Base-by-base conservation (phyloP, 495 filamentous ascomycete genomes). In the Venustampulla echinocandica region DNA sequence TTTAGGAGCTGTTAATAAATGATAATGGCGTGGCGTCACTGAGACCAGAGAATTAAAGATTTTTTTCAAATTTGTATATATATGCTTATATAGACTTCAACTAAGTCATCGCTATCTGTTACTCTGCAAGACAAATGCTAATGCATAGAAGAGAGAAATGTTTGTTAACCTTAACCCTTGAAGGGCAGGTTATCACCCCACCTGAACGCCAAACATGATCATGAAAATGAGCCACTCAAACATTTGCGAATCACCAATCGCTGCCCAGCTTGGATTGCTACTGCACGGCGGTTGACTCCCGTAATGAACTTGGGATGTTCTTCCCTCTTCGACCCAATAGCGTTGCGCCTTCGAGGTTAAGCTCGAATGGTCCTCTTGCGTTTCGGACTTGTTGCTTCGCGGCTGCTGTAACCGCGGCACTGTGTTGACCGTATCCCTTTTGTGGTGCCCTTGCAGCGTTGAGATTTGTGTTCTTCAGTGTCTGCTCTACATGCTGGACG, bases 331-430 rank as follows among this genome's bases (percentile, higher is more conserved):
- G 75, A 7, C 88, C 89, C 0, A 98, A 67, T 46, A 98, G 67
- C 18, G 89, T 95, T 3, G 93, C 82, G 46, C 88, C 87, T 48
- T 94, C 85, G 13, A 98, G 68, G 60, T 79, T 95, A 23, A 98
- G 73, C 64, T 98, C 92, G 54, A 98, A 98, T 1, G 84, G 79
- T 17, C 79, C 81, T 40, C 79, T 72, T 48, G 73, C 68, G 32
- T 77, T 67, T 14, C 71, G 74, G 10, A 86, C 85, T 54, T 84
- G 80, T 55, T 81, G 77, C 62, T 80, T 81, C n/a, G 85, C 87
- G 4, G 86, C 87, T 17, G 81, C 82, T 10, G 84, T 82, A 0
- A 90, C 82, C 7, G 74, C 70, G 10, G 88, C 73, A 41, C 79
- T 81, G 58, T 93, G 85, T 62, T 90, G 85, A 10, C 86, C 85